phyloP scores from a whole-genome alignment of 257 asterid genomes.

The Rhazya stricta region DNA sequence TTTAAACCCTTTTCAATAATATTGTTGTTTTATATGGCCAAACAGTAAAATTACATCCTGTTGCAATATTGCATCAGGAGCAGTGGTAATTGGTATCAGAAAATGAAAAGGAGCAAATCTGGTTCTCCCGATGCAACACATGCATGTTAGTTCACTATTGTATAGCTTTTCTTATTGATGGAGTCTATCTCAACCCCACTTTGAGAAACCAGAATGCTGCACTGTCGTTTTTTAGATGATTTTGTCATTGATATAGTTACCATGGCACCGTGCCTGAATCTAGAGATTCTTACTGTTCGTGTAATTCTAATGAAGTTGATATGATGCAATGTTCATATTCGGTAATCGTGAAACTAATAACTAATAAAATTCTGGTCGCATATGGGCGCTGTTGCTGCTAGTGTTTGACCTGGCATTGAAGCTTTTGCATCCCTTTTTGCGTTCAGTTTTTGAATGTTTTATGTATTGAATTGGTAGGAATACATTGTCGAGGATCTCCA shows the following conservation, averaged over 20 bases:
- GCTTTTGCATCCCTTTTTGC: background rate
- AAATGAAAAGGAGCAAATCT: background rate
- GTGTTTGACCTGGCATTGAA: background rate
- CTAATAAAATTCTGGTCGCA: background rate
- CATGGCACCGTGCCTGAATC: background rate
- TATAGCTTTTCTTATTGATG: background rate
- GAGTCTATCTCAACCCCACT: background rate
- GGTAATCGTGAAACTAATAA: background rate
- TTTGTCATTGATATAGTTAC: background rate
- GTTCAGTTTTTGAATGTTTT: background rate
- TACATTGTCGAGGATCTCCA: constrained; percentile 46
- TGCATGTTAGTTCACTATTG: background rate
- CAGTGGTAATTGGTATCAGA: background rate
- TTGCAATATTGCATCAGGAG: background rate
- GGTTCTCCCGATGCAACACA: background rate
- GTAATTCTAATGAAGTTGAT: background rate
- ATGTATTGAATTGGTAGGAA: constrained; percentile 28
- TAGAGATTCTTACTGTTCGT: background rate
- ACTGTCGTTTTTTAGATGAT: background rate
- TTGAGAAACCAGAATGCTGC: background rate
- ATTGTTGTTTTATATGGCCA: background rate
- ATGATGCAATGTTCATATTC: background rate
- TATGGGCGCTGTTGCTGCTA: background rate
- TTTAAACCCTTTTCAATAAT: background rate
- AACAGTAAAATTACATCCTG: background rate